phyloP scores from a whole-genome alignment of 1,284 basidiomycete genomes.

The Veloboletus limbatus region DNA sequence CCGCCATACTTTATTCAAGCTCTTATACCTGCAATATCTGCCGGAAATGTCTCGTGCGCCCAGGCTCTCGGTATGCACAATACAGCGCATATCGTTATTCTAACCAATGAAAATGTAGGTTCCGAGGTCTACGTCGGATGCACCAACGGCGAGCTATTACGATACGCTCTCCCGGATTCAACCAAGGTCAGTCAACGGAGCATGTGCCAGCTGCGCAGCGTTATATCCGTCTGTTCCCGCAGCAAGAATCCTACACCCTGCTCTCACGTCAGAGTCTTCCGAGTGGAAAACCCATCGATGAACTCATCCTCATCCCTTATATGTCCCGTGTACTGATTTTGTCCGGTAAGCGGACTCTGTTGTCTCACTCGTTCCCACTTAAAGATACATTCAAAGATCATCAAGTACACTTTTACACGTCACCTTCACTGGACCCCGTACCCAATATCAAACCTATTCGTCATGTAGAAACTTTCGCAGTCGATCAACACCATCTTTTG shows the following conservation, averaged over 20 bases:
- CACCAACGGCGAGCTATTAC: slow-evolving; percentile 67
- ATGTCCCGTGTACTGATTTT: slow-evolving; percentile 69
- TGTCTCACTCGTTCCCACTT: slow-evolving; percentile 1
- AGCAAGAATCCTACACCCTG: slow-evolving; percentile 65
- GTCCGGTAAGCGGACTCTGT: slow-evolving; percentile 48
- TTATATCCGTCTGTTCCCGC: background rate
- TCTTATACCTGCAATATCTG: slow-evolving; percentile 45
- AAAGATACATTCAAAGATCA: slow-evolving; percentile 48
- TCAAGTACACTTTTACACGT: slow-evolving; percentile 74
- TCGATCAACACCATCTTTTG: slow-evolving; percentile 75
- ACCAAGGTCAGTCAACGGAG: slow-evolving; percentile 41
- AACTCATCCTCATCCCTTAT: slow-evolving; percentile 75
- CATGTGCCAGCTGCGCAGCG: background rate
- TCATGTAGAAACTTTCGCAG: slow-evolving; percentile 73
- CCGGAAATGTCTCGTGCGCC: slow-evolving; percentile 34
- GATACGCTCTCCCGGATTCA: slow-evolving; percentile 53
- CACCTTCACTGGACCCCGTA: slow-evolving; percentile 76
- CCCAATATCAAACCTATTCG: slow-evolving; percentile 72
- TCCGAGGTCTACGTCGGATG: slow-evolving; percentile 75
- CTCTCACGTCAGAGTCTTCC: slow-evolving; percentile 66
- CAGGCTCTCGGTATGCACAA: slow-evolving; percentile 49
- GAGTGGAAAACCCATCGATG: slow-evolving; percentile 64
- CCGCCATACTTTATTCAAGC: slow-evolving; percentile 60
- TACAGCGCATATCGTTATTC: slow-evolving; percentile 13
- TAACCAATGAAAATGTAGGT: slow-evolving; percentile 36